phyloP scores from a whole-genome alignment of 1,284 basidiomycete species.

The Cutaneotrichosporon sp. region DNA sequence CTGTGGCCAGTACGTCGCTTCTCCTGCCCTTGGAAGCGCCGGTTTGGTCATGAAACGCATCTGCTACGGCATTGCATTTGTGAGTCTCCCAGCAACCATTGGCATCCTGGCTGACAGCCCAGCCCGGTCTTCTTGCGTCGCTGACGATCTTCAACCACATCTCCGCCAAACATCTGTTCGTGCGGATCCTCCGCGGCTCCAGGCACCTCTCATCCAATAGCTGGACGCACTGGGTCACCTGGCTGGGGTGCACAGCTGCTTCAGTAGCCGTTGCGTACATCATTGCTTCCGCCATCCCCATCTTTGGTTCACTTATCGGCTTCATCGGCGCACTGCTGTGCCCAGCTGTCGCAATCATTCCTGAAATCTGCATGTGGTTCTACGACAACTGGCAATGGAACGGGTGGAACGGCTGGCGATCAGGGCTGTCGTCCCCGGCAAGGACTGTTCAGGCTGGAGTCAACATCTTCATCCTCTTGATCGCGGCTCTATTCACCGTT shows the following conservation, averaged over 20 bases:
- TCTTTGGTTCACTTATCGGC: conserved; percentile 27
- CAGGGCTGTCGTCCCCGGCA: conserved; percentile 11
- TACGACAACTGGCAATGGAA: conserved; percentile 21
- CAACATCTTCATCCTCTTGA: conserved; percentile 31
- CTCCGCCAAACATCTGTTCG: conserved; percentile 29
- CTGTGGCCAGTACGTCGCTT: conserved; percentile 27
- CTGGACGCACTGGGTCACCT: conserved; percentile 33
- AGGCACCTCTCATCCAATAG: conserved; percentile 35
- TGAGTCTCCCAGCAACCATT: too few species aligned
- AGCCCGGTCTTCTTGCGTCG: conserved; percentile 27
- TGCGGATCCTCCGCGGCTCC: conserved; percentile 32
- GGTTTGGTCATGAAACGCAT: conserved; percentile 30
- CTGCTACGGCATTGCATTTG: conserved; percentile 44
- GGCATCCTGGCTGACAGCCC: too few species aligned
- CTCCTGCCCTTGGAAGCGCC: conserved; percentile 33
- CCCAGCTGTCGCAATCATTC: conserved; percentile 16
- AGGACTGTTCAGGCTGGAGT: conserved; percentile 15
- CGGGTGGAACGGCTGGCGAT: conserved; percentile 3
- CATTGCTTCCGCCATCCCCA: conserved; percentile 20
- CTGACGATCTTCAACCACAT: conserved; percentile 19
- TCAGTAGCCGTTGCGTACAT: conserved; percentile 27
- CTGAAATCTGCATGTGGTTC: conserved; percentile 33
- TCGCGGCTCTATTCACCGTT: conserved; percentile 26
- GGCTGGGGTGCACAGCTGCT: conserved; percentile 27
- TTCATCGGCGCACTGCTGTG: conserved; percentile 31